These are phyloP conservation scores for Echinosphaeria canescens DNA, from an alignment of 2,329 filamentous ascomycete species.

Conservation along the genomic window DNA sequence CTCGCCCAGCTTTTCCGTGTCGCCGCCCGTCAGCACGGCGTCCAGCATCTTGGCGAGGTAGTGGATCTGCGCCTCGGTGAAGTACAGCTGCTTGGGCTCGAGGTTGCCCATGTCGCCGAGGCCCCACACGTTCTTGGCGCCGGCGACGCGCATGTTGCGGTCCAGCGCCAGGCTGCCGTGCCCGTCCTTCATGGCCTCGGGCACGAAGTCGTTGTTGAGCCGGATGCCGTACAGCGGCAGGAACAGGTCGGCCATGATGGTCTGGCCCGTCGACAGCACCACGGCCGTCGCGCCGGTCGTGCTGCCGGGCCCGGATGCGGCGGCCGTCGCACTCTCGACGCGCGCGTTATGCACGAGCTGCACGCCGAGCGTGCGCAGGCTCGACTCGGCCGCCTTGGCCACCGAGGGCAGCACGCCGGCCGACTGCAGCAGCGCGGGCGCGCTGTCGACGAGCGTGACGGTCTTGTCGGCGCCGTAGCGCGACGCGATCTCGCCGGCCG, in stretches of 20 bases:
- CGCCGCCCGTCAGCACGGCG: conserved; percentile 5
- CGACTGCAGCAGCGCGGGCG: too few species aligned
- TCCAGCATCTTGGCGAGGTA: conserved; percentile 7
- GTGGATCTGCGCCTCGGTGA: conserved; percentile 7
- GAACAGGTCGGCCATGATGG: conserved; percentile 19
- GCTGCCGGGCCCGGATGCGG: too few species aligned
- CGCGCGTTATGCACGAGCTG: too few species aligned
- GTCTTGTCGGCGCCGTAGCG: conserved; percentile 18
- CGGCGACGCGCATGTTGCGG: conserved; percentile 7
- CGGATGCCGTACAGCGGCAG: conserved; percentile 21
- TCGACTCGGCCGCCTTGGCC: too few species aligned
- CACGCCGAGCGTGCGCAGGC: too few species aligned
- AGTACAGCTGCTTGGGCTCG: conserved; percentile 5
- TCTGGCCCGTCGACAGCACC: too few species aligned
- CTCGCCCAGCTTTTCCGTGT: conserved; percentile 1
- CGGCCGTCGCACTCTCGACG: too few species aligned
- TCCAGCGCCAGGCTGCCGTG: conserved; percentile 7
- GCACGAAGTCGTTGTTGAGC: conserved; percentile 17
- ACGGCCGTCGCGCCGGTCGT: too few species aligned
- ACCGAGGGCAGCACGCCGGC: too few species aligned
- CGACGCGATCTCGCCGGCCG: conserved; percentile 28
- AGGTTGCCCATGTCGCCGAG: conserved; percentile 10
- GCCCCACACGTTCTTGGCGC: conserved; percentile 9
- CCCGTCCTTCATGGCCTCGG: conserved; percentile 8
- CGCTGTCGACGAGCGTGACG: too few species aligned